Percentiles rank a stretch among this genome's conserved stretches.
Evolutionary conservation across 441 rosid species (phyloP).

Genomic region (Bruguiera hainesii): DNA sequence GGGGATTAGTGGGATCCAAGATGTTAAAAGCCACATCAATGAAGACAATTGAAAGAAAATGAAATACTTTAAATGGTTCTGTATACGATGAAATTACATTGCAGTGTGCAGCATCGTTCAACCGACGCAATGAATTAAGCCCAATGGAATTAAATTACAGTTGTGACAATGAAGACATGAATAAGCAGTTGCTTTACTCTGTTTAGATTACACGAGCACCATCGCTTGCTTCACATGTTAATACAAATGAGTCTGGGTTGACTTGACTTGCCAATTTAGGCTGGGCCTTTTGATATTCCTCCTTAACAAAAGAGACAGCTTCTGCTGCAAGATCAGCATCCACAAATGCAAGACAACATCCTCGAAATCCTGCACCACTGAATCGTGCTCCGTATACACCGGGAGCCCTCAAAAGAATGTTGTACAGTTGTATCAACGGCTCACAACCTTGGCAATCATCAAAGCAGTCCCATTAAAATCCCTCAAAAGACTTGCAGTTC

Average conservation of each 20-base stretch:
- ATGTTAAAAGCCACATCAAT: neutral
- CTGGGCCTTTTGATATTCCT: constrained; percentile 60
- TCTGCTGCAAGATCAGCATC: constrained; percentile 50
- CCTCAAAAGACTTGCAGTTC: too few relatives aligned
- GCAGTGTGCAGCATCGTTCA: neutral
- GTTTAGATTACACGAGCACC: constrained; percentile 59
- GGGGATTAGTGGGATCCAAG: too few relatives aligned
- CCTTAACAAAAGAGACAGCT: constrained; percentile 61
- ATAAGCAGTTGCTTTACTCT: neutral
- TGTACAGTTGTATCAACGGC: constrained; percentile 71
- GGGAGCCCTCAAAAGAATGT: constrained; percentile 64
- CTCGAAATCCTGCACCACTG: constrained; percentile 96
- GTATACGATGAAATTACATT: neutral
- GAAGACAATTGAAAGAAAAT: neutral
- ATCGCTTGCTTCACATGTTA: constrained; percentile 73
- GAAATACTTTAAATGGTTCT: neutral
- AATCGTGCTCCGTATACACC: constrained; percentile 85
- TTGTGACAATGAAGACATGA: neutral
- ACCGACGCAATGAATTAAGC: neutral
- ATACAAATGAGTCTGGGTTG: constrained; percentile 40
- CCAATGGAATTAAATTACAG: neutral
- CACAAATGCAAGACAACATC: constrained; percentile 85
- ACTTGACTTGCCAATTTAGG: constrained; percentile 56
- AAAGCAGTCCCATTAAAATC: neutral
- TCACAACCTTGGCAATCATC: constrained; percentile 58